Evolutionary conservation across 2,329 filamentous ascomycete genomes (phyloP).

Genomic region (Beauveria australis): DNA sequence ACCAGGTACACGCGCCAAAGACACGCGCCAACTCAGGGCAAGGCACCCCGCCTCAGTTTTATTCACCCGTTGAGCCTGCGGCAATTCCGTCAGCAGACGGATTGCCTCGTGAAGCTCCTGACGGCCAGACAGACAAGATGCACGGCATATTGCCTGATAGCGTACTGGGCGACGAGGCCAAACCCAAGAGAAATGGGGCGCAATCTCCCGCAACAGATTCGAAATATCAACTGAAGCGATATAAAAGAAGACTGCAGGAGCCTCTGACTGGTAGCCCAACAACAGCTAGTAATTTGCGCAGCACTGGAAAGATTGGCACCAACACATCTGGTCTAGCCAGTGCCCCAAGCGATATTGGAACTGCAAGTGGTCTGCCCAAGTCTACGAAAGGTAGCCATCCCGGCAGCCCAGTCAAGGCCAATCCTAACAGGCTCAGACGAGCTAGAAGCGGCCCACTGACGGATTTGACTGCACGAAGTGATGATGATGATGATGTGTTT

Average conservation of each 20-base stretch:
- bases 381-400: neutral
- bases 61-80: neutral
- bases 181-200: neutral
- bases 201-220: constrained; percentile 7
- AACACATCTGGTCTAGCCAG: neutral
- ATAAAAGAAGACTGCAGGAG: neutral
- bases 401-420: neutral
- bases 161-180: neutral
- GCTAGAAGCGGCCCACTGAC: constrained; percentile 3
- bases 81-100: no score
- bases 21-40: neutral
- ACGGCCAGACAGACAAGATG: neutral
- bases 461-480: neutral
- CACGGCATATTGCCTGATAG: neutral
- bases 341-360: neutral
- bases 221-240: constrained; percentile 6
- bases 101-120: neutral
- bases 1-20: neutral
- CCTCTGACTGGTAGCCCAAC: neutral
- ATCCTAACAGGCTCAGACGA: neutral
- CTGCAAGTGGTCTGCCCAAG: constrained; percentile 10
- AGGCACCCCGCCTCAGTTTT: neutral
- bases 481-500: constrained; percentile 1
- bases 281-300: neutral
- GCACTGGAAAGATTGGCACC: neutral